A percentile compares a stretch with the other conserved stretches of the same genome.
Conservation (phyloP, 306 rosid genomes). For the Lotus japonicus region DNA sequence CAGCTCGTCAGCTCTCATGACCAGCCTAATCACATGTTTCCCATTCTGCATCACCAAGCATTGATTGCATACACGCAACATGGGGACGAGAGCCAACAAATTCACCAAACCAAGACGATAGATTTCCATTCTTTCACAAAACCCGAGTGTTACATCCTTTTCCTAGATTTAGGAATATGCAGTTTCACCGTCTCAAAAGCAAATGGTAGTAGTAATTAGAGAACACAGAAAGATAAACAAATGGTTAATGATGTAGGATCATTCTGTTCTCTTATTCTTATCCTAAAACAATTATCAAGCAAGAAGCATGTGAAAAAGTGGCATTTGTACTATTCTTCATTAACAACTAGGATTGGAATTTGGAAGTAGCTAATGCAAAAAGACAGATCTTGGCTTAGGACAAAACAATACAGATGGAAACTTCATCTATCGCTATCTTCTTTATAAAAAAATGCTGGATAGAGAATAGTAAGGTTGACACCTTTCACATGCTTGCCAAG, state of each 20-base stretch:
- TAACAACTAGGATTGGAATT: neutral
- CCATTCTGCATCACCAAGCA: slow-evolving; percentile 16
- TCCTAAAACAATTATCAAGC: neutral
- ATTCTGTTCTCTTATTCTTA: slow-evolving; percentile 23
- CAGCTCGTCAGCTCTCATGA: slow-evolving; percentile 14
- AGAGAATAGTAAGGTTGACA: slow-evolving; percentile 26
- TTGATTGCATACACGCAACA: slow-evolving; percentile 21
- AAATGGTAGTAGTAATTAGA: neutral
- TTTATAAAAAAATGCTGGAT: slow-evolving; percentile 20
- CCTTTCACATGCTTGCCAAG: slow-evolving; percentile 49
- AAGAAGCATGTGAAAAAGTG: slow-evolving; percentile 12
- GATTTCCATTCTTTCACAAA: slow-evolving; percentile 13
- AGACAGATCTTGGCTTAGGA: slow-evolving; percentile 19
- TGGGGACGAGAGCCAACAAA: neutral
- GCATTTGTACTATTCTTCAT: slow-evolving; percentile 5
- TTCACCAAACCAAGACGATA: neutral
- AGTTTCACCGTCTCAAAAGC: neutral
- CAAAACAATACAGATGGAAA: slow-evolving; percentile 44
- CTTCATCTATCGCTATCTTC: slow-evolving; percentile 61
- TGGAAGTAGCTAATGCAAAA: slow-evolving; percentile 19
- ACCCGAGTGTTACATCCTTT: neutral
- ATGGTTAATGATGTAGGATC: neutral
- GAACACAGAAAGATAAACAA: neutral
- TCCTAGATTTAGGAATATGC: neutral
- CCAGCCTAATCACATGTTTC: slow-evolving; percentile 28